phyloP scores from a whole-genome alignment of 1,284 basidiomycete species.

The Cystobasidium sp. region DNA sequence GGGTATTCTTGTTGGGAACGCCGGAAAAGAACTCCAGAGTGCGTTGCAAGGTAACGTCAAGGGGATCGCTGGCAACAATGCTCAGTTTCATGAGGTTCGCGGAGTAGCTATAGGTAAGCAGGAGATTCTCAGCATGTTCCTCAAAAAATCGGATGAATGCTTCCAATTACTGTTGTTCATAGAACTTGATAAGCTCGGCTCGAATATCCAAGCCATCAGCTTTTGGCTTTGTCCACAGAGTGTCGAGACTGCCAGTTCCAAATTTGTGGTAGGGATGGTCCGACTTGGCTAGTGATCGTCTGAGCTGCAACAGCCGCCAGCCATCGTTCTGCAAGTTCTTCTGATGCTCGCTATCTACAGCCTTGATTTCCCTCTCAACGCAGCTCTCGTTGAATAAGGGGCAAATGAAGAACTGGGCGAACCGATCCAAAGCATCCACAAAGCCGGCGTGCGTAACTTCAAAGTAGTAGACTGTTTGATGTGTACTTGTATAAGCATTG shows the following conservation, averaged over 20 bases:
- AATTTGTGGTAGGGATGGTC: constrained; percentile 93
- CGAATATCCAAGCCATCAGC: constrained; percentile 79
- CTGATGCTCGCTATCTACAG: constrained; percentile 97
- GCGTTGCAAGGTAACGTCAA: constrained; percentile 74
- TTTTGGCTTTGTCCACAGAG: constrained; percentile 69
- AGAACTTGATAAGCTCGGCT: constrained; percentile 91
- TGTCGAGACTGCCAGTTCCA: constrained; percentile 83
- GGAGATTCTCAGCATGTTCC: constrained; percentile 59
- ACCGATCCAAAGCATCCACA: constrained; percentile 81
- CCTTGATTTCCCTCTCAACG: constrained; percentile 91
- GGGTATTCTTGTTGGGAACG: constrained; percentile 68
- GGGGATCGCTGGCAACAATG: constrained; percentile 74
- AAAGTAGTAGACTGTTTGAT: constrained; percentile 93
- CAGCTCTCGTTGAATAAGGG: constrained; percentile 87
- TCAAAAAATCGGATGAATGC: constrained; percentile 77
- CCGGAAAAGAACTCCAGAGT: constrained; percentile 76
- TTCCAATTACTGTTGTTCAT: constrained; percentile 84
- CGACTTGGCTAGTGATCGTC: constrained; percentile 79
- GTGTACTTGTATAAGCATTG: constrained; percentile 60
- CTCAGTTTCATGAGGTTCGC: constrained; percentile 92
- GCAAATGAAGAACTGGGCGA: constrained; percentile 87
- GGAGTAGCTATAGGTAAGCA: constrained; percentile 66
- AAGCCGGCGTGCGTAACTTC: constrained; percentile 81
- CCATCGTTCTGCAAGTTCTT: constrained; percentile 94
- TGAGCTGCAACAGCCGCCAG: constrained; percentile 94